Evolutionary conservation across 202 grass and related monocot species (phyloP).

Genomic region (Sporobolus alterniflorus): DNA sequence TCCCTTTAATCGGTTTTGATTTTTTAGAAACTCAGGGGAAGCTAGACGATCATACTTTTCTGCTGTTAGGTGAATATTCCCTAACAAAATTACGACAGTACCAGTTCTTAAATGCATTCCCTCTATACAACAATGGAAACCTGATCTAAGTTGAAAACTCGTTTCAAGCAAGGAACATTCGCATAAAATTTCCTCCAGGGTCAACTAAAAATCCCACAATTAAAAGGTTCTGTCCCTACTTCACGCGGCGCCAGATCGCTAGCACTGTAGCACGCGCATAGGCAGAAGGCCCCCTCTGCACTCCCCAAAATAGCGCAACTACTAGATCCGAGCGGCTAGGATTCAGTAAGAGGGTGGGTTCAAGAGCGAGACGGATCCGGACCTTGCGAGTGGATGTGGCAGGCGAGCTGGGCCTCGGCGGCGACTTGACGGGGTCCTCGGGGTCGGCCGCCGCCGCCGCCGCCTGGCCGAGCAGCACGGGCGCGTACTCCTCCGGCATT

Average conservation of each 20-base stretch:
- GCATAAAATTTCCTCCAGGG: neutral
- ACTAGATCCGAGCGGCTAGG: slow-evolving; percentile 33
- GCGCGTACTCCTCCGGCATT: slow-evolving; percentile 77
- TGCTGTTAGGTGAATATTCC: neutral
- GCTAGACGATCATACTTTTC: slow-evolving; percentile 6
- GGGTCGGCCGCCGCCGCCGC: slow-evolving; percentile 52
- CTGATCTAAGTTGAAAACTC: neutral
- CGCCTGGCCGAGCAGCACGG: slow-evolving; percentile 70
- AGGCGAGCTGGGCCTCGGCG: slow-evolving; percentile 68
- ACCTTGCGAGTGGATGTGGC: slow-evolving; percentile 80
- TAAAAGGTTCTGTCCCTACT: neutral
- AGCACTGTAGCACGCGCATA: too few species aligned
- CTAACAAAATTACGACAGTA: neutral
- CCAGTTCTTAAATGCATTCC: neutral
- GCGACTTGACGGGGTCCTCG: slow-evolving; percentile 71
- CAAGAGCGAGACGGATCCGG: slow-evolving; percentile 16
- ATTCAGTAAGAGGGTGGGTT: neutral
- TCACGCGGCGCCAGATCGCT: neutral
- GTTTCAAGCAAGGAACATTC: neutral
- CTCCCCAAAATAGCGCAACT: neutral
- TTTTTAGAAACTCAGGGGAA: neutral
- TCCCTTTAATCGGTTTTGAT: neutral
- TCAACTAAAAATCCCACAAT: neutral
- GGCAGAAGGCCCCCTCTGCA: neutral
- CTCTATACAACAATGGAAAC: neutral